Conservation (phyloP, 257 asterid genomes). For the Scutellaria minor region DNA sequence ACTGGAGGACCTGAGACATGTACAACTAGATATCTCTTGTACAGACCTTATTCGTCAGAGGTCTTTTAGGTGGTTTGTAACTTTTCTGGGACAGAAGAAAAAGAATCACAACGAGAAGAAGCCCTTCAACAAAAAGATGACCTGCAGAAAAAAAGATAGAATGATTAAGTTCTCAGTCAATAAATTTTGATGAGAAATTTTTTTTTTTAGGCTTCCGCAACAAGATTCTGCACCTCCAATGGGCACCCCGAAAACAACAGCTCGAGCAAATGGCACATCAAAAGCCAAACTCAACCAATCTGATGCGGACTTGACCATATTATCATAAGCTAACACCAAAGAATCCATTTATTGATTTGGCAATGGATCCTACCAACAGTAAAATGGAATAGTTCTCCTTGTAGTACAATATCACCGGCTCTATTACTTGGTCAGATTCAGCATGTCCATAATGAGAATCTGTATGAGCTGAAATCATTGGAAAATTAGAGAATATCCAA, state of each 20-base stretch:
- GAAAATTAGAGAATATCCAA: neutral
- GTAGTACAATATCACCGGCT: constrained; percentile 2
- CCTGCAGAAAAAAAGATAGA: constrained; percentile 45
- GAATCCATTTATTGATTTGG: constrained; percentile 44
- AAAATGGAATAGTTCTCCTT: constrained; percentile 5
- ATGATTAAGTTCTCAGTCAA: constrained; percentile 5
- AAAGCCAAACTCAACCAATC: constrained; percentile 63
- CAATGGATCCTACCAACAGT: constrained; percentile 16
- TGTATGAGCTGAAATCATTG: constrained; percentile 22
- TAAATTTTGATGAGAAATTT: neutral
- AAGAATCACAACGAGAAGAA: constrained; percentile 74
- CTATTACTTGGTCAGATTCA: constrained; percentile 14
- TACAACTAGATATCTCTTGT: constrained; percentile 6
- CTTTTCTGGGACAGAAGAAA: constrained; percentile 75
- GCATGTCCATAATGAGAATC: neutral
- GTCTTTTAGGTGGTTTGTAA: constrained; percentile 90
- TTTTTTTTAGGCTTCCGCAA: neutral
- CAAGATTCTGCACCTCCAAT: constrained; percentile 58
- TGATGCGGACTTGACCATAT: constrained; percentile 54
- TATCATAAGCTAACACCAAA: constrained; percentile 43
- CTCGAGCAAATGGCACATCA: constrained; percentile 71
- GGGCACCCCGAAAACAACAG: constrained; percentile 82
- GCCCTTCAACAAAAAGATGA: constrained; percentile 81
- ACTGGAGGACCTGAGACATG: constrained; percentile 2
- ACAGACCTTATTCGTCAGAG: constrained; percentile 71